Conservation (phyloP, 2,329 filamentous ascomycete species). For the Ascochyta koolunga region DNA sequence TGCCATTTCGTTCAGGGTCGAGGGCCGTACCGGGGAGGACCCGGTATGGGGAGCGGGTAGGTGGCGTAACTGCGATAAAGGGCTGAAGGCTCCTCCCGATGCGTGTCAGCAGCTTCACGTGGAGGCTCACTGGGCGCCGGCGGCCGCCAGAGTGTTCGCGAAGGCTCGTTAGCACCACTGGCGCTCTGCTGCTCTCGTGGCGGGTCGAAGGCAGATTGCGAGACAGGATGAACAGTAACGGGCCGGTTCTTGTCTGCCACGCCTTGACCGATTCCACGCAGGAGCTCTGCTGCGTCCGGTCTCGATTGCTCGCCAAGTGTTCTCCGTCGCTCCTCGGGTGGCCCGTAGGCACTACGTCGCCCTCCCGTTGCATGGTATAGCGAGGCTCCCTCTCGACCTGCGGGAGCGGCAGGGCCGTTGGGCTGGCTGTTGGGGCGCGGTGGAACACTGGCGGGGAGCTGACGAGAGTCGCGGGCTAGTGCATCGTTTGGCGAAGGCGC, state of each 20-base stretch:
- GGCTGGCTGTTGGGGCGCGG: slow-evolving; percentile 51
- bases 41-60: slow-evolving; percentile 34
- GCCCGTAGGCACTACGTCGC: slow-evolving; percentile 36
- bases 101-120: slow-evolving; percentile 35
- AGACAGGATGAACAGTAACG: slow-evolving; percentile 48
- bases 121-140: slow-evolving; percentile 31
- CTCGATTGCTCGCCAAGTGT: slow-evolving; percentile 45
- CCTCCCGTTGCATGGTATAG: slow-evolving; percentile 33
- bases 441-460: slow-evolving; percentile 34
- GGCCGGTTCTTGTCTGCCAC: slow-evolving; percentile 40
- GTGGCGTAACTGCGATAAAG: slow-evolving; percentile 41
- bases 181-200: slow-evolving; percentile 36
- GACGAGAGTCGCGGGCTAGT: slow-evolving; percentile 31
- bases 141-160: slow-evolving; percentile 41
- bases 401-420: slow-evolving; percentile 32
- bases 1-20: slow-evolving; percentile 38
- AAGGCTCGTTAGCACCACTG: slow-evolving; percentile 25
- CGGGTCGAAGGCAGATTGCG: slow-evolving; percentile 47
- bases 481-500: slow-evolving; percentile 38
- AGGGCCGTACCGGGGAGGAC: slow-evolving; percentile 31
- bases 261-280: slow-evolving; percentile 30
- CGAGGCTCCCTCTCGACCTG: slow-evolving; percentile 30
- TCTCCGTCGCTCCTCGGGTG: slow-evolving; percentile 41
- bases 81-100: slow-evolving; percentile 39
- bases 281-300: slow-evolving; percentile 41